Percentiles rank a stretch among this genome's conserved stretches.
phyloP scores from a whole-genome alignment of 2,329 filamentous ascomycete species.

The Cladophialophora yegresii region DNA sequence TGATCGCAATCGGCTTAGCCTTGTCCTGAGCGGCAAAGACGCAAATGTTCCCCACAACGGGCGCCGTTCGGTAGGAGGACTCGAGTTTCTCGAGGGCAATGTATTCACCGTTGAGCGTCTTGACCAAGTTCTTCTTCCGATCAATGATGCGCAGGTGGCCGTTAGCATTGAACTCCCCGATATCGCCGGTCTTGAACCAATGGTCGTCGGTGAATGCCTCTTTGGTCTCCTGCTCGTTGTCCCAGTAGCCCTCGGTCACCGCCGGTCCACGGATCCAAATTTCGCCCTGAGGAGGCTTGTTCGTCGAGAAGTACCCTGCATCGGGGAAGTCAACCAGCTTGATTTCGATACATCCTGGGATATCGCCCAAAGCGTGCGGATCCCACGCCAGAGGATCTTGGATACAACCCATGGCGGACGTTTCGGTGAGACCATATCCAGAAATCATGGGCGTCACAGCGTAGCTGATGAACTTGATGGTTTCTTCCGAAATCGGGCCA shows the following conservation, averaged over 20 bases:
- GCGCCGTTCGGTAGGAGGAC: slow-evolving; percentile 78
- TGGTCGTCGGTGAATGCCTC: slow-evolving; percentile 77
- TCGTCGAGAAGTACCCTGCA: slow-evolving; percentile 76
- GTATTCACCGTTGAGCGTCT: slow-evolving; percentile 93
- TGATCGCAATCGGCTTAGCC: slow-evolving; percentile 77
- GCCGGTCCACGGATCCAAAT: slow-evolving; percentile 81
- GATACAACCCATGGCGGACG: slow-evolving; percentile 63
- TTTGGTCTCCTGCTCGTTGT: slow-evolving; percentile 81
- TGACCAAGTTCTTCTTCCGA: slow-evolving; percentile 97
- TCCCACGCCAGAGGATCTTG: slow-evolving; percentile 82
- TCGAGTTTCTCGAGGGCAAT: slow-evolving; percentile 96
- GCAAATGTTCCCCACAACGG: slow-evolving; percentile 83
- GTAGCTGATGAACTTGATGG: slow-evolving; percentile 86
- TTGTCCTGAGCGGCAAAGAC: slow-evolving; percentile 76
- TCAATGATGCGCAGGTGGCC: slow-evolving; percentile 88
- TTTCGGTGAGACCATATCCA: slow-evolving; percentile 95
- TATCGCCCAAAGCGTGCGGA: slow-evolving; percentile 72
- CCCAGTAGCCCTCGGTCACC: slow-evolving; percentile 76
- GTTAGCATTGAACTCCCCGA: slow-evolving; percentile 79
- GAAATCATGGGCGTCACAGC: slow-evolving; percentile 91
- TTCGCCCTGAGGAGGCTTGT: slow-evolving; percentile 82
- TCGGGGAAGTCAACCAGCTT: slow-evolving; percentile 91
- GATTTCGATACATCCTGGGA: slow-evolving; percentile 75
- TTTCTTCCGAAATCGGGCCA: slow-evolving; percentile 83
- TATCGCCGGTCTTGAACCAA: slow-evolving; percentile 97